phyloP scores from a whole-genome alignment of 2,329 filamentous ascomycete species.

The Verticillium dahliae region DNA sequence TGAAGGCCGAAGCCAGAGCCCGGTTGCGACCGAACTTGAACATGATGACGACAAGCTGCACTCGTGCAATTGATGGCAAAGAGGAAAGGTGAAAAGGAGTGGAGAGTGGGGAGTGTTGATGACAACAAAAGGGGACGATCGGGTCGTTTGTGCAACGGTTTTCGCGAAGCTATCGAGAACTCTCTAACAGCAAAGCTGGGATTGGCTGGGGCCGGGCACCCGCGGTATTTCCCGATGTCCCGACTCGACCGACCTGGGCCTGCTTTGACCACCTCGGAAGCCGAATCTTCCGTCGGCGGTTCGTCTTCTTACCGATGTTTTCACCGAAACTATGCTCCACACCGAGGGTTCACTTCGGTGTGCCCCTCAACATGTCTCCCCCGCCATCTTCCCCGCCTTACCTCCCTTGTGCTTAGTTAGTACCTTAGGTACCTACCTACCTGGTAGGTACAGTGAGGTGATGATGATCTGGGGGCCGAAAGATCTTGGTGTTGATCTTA shows the following conservation, averaged over 20 bases:
- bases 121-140: neutral
- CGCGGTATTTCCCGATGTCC: constrained; percentile 2
- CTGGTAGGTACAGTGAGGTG: neutral
- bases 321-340: neutral
- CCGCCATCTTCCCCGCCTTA: neutral
- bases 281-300: neutral
- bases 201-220: constrained; percentile 2
- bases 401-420: neutral
- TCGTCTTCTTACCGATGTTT: neutral
- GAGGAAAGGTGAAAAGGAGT: neutral
- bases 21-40: constrained; percentile 81
- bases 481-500: too few relatives aligned
- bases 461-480: too few relatives aligned
- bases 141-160: neutral
- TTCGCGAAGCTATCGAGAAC: constrained; percentile 4
- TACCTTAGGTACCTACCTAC: neutral
- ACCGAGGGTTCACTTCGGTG: neutral
- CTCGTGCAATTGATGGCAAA: constrained; percentile 9
- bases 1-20: constrained; percentile 73
- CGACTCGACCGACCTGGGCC: neutral
- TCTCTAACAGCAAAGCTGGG: constrained; percentile 1
- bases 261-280: neutral
- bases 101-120: constrained; percentile 2
- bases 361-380: neutral
- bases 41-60: constrained; percentile 48